phyloP scores from a whole-genome alignment of 139 green algal species.

The Edaphochlamys debaryana region DNA sequence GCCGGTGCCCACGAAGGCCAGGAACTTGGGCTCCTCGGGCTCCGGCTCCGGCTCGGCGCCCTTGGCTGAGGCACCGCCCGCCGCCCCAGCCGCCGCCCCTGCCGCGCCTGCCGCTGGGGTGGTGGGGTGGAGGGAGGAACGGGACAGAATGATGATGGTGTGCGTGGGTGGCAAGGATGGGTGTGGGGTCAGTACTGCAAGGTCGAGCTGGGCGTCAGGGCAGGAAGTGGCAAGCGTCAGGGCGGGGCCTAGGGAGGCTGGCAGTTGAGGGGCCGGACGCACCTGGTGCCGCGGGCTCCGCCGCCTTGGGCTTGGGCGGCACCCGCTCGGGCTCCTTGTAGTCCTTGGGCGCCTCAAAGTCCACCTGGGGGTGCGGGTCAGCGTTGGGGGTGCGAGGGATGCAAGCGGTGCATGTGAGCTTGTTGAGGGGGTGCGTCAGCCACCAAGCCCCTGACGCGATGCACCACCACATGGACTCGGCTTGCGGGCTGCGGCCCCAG shows the following conservation, averaged over 20 bases:
- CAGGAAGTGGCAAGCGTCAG: no score
- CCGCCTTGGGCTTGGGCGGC: neutral
- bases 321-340: constrained; percentile 87
- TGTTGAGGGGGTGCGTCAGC: no score
- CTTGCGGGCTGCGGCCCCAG: no score
- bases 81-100: neutral
- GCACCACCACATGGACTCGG: no score
- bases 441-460: no score
- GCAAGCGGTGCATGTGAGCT: neutral
- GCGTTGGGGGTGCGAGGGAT: no score
- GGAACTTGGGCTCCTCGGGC: constrained; percentile 71
- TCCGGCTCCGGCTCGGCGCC: constrained; percentile 27
- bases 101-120: constrained; percentile 2
- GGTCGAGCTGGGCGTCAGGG: no score
- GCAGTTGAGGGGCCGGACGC: no score
- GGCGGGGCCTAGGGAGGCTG: no score
- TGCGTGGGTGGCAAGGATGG: no score
- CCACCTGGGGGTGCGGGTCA: constrained; percentile 42
- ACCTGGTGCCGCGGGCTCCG: constrained; percentile 7
- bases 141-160: no score
- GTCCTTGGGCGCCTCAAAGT: constrained; percentile 98
- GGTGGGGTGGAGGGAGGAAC: neutral
- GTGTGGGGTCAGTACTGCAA: no score
- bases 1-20: constrained; percentile 82
- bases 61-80: neutral